A percentile compares a stretch with the other conserved stretches of the same genome.
phyloP scores from a whole-genome alignment of 139 green algal species.

The Yamagishiella unicocca region DNA sequence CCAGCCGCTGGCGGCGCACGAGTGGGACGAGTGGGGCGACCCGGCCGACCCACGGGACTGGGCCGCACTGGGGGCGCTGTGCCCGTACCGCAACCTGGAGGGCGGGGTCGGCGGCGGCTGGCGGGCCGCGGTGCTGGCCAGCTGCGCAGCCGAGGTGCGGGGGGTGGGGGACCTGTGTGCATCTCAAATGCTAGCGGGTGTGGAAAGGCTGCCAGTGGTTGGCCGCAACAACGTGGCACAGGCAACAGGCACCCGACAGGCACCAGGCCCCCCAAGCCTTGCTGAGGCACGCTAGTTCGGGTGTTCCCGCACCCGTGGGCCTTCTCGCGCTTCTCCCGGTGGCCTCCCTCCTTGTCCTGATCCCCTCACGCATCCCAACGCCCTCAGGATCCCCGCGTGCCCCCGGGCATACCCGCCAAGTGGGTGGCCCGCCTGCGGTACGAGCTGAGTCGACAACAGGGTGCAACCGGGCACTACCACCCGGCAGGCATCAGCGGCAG shows the following conservation, averaged over 20 bases:
- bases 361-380: background rate
- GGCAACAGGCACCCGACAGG: no score
- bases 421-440: conserved; percentile 60
- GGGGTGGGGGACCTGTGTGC: no score
- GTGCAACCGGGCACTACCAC: background rate
- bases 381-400: conserved; percentile 67
- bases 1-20: conserved; percentile 58
- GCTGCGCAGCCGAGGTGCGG: conserved; percentile 16
- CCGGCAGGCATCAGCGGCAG: background rate
- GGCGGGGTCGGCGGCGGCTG: background rate
- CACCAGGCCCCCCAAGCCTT: no score
- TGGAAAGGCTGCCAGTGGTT: no score
- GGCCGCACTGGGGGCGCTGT: conserved; percentile 54
- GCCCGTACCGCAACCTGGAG: conserved; percentile 55
- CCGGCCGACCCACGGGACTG: conserved; percentile 34
- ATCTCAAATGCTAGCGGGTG: no score
- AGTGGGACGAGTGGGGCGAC: conserved; percentile 80
- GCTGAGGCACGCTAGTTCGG: no score
- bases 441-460: no score
- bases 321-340: background rate
- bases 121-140: conserved; percentile 36
- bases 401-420: conserved; percentile 69
- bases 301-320: background rate
- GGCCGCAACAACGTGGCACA: no score
- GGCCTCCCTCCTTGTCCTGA: background rate